Evolutionary conservation across 768 basidiomycete genomes (phyloP), one percentile per base, ranked within the genome.

Genomic region (Cystobasidium tubakii): DNA sequence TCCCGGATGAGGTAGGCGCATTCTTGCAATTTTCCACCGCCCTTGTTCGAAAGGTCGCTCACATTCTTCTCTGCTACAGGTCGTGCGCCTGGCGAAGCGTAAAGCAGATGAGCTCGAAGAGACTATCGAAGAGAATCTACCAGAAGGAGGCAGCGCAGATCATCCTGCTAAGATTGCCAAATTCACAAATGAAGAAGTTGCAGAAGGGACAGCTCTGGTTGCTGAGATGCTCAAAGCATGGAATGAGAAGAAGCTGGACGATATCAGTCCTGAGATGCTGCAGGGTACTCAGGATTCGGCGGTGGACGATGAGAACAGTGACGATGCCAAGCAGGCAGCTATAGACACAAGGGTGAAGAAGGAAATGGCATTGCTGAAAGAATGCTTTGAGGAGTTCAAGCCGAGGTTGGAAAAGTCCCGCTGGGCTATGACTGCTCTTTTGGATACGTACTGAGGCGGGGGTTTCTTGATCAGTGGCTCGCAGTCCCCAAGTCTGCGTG

Each of bases 81-180:
- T 66, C 25, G 23, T 44, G 43, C 79, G 92, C 91, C 86, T 92
- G 57, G 94, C 91, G n/a, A 90, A 89, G 82, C 85, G 88, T 15
- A 96, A 94, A 79, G 92, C 93, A 0, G 90, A 93, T 73, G 92
- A 94, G 77, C 82, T 96, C 39, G 91, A 93, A 81, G 90, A 92
- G 9, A 62, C 53, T 13, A 67, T 67, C 10, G 66, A 50, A 19
- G 46, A 60, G 33, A 60, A 60, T 60, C 57, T 27, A 12, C n/a
- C 39, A 31, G 73, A 64, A 10, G 43, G 34, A 33, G 21, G 54
- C 31, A 33, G 2, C 13, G 73, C 63, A 25, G 23, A 27, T 21
- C 25, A 36, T 42, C 23, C n/a, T 23, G 65, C 3, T 29, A 46
- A 74, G 53, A 9, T 27, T 0, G 27, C 31, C 29, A 21, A 44